Base-by-base conservation (phyloP, 352 stramenopile species). In the Pythium monospermum region DNA sequence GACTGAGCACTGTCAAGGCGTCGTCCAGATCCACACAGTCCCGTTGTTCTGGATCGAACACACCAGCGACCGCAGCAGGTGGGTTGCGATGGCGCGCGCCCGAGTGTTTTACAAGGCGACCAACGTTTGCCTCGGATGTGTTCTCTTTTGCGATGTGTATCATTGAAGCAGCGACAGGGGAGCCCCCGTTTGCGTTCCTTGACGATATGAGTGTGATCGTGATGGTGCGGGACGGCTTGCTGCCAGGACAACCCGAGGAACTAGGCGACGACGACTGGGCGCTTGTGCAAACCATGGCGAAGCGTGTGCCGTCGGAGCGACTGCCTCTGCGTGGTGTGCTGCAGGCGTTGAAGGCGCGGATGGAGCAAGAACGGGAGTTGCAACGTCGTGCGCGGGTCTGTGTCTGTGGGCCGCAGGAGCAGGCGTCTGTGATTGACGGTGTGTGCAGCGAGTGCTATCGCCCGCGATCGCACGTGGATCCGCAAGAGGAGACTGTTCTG, bases 111-210 rank as follows among this genome's bases (percentile, higher is more conserved):
- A 51, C 32, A 15, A 31, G 10, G 18, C 22, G 23, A 21, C 50
- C 58, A 4, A 71, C 53, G 6, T 58, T 57, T 15, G 50, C 61
- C 8, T 71, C 64, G 0, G 68, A 73, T 27, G 40, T 69, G 5
- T 76, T 68, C 40, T 68, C 63, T 0, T 59, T 72, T 15, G 67
- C 49, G 0, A 62, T 70, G 56, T 68, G 58, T 13, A 57, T 71
- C 5, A 56, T 73, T 22, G 60, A 71, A 35, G 64, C 64, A 8
- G 51, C 51, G 19, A 59, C 42, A 1, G 47, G 46, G 0, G 63
- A 68, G 35, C 40, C 59, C 16, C 64, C 64, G 7, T 76, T 43
- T 15, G 49, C 21, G 16, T 36, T 5, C 12, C 19, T 49, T 6
- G 41, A 51, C 22, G 59, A 68, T n/a, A 44, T 45, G 5, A 28